These are phyloP conservation scores for Cyclostephanos invisitatus DNA, from an alignment of 108 stramenopile species.

Conservation along the genomic window DNA sequence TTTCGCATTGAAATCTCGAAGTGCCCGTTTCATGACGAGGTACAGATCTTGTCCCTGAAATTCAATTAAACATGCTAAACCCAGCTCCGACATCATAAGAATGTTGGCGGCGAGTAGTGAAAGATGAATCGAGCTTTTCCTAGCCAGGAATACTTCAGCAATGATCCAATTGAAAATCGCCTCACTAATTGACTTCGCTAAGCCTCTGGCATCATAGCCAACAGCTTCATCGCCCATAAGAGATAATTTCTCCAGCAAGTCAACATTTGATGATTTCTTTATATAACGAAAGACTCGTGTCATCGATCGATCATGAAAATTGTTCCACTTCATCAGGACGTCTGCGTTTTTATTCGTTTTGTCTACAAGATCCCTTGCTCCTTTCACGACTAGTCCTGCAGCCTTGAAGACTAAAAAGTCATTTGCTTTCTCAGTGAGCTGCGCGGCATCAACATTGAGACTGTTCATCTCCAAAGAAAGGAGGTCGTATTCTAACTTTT, in stretches of 20 bases:
- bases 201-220: conserved; percentile 25
- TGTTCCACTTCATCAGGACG: conserved; percentile 1
- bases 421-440: conserved; percentile 16
- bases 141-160: conserved; percentile 38
- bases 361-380: conserved; percentile 29
- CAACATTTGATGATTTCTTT: conserved; percentile 39
- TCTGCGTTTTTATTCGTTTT: conserved; percentile 4
- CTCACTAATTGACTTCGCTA: conserved; percentile 46
- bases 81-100: conserved; percentile 32
- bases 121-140: neutral
- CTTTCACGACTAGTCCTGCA: conserved; percentile 33
- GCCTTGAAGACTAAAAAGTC: conserved; percentile 39
- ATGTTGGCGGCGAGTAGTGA: conserved; percentile 9
- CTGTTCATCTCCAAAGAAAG: conserved; percentile 1
- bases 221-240: conserved; percentile 22
- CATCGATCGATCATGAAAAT: conserved; percentile 43
- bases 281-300: conserved; percentile 43
- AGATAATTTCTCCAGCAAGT: conserved; percentile 42
- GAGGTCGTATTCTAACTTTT: conserved; percentile 21
- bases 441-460: conserved; percentile 3
- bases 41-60: conserved; percentile 5
- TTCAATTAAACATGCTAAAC: conserved; percentile 30
- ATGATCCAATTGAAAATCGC: conserved; percentile 56
- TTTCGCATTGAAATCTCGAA: conserved; percentile 22
- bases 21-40: conserved; percentile 12